Evolutionary conservation across 371 early-diverging fungal genomes (phyloP).

Genomic region (Rhizomucor miehei): DNA sequence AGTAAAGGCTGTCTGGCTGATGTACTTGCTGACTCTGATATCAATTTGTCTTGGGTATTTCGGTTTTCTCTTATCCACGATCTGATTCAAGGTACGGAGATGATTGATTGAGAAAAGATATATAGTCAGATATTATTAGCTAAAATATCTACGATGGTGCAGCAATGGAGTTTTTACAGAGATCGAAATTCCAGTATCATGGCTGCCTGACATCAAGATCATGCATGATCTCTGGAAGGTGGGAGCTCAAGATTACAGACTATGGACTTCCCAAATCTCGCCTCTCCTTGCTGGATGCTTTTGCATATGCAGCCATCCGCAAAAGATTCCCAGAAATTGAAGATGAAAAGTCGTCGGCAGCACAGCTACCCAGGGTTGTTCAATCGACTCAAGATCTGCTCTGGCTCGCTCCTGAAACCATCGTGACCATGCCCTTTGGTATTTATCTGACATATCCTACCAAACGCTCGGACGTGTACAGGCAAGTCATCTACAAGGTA

Average conservation of each 20-base stretch:
- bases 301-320: slow-evolving; percentile 7
- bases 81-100: slow-evolving; percentile 28
- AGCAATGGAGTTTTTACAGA: slow-evolving; percentile 51
- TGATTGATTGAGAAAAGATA: too few relatives aligned
- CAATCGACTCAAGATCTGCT: slow-evolving; percentile 17
- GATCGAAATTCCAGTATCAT: slow-evolving; percentile 44
- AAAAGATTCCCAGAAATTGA: slow-evolving; percentile 7
- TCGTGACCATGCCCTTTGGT: slow-evolving; percentile 20
- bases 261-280: slow-evolving; percentile 39
- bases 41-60: slow-evolving; percentile 50
- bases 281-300: slow-evolving; percentile 21
- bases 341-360: neutral
- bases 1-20: slow-evolving; percentile 45
- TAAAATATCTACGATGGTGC: neutral
- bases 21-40: slow-evolving; percentile 41
- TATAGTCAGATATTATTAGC: too few relatives aligned
- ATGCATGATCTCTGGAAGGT: slow-evolving; percentile 46
- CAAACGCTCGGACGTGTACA: slow-evolving; percentile 39
- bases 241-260: slow-evolving; percentile 53
- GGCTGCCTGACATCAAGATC: slow-evolving; percentile 43
- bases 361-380: neutral
- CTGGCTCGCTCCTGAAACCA: slow-evolving; percentile 49
- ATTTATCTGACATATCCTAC: slow-evolving; percentile 29
- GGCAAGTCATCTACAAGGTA: slow-evolving; percentile 18
- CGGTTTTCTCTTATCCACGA: slow-evolving; percentile 52